Evolutionary conservation across 768 basidiomycete genomes (phyloP).

Genomic region (Naganishia onofrii): DNA sequence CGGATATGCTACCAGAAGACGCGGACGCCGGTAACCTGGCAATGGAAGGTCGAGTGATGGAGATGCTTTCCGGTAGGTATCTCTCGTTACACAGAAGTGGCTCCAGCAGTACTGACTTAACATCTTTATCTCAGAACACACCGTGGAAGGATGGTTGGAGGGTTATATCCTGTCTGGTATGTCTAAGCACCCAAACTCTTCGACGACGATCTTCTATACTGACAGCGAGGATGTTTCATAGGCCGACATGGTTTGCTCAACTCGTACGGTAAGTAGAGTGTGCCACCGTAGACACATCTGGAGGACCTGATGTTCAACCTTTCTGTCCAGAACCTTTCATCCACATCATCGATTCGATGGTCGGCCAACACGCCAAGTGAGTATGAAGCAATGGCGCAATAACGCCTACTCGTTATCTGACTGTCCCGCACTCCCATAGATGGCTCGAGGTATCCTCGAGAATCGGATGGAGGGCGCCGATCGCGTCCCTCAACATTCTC

Average conservation of each 20-base stretch:
- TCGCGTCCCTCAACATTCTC: conserved; percentile 31
- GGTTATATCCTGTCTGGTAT: conserved; percentile 26
- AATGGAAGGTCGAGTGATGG: conserved; percentile 29
- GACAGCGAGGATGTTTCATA: neutral
- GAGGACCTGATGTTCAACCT: neutral
- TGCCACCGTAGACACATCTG: no score
- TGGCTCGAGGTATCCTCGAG: conserved; percentile 31
- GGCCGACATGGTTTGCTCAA: conserved; percentile 32
- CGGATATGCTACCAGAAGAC: conserved; percentile 21
- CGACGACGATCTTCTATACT: neutral
- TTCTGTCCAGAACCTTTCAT: conserved; percentile 26
- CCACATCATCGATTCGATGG: conserved; percentile 36
- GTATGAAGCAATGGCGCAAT: neutral
- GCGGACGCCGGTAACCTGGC: conserved; percentile 27
- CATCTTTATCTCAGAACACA: conserved; percentile 20
- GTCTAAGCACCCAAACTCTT: neutral
- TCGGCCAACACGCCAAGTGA: conserved; percentile 32
- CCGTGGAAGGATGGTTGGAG: conserved; percentile 31
- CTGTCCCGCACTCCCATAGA: neutral
- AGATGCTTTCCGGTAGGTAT: conserved; percentile 28
- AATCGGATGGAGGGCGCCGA: conserved; percentile 29
- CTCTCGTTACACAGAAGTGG: neutral
- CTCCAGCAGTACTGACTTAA: neutral
- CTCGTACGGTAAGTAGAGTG: conserved; percentile 17
- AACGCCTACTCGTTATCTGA: no score